Percentiles rank a stretch among this genome's conserved stretches.
Conservation (phyloP, 2,329 filamentous ascomycete genomes). For the Peltaster fructicola region DNA sequence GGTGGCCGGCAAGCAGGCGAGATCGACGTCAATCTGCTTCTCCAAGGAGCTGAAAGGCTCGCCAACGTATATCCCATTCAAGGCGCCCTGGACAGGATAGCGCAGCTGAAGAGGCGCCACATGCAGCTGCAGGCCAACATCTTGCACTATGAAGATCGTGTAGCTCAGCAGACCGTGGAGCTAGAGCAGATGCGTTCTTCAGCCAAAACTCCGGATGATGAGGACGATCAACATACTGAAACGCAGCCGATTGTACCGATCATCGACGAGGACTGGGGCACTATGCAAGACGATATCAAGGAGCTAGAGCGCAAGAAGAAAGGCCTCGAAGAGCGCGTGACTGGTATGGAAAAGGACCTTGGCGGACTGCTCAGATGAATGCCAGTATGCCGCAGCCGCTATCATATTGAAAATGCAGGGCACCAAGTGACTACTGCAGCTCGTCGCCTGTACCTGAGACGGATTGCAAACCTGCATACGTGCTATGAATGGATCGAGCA, state of each 20-base stretch:
- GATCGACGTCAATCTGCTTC: conserved; percentile 68
- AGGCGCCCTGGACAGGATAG: conserved; percentile 61
- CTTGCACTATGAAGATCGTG: conserved; percentile 61
- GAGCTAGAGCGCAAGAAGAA: conserved; percentile 47
- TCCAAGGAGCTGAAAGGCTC: conserved; percentile 77
- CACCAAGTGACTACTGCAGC: neutral
- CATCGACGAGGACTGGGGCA: conserved; percentile 50
- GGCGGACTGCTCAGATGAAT: conserved; percentile 38
- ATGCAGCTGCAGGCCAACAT: conserved; percentile 55
- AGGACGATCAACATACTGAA: conserved; percentile 33
- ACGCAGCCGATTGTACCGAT: conserved; percentile 32
- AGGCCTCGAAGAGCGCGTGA: conserved; percentile 44
- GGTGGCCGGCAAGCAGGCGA: conserved; percentile 40
- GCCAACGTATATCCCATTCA: conserved; percentile 72
- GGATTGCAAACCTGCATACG: too few species aligned
- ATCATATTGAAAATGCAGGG: neutral
- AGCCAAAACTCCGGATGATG: conserved; percentile 12
- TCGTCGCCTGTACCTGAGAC: too few species aligned
- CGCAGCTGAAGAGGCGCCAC: conserved; percentile 52
- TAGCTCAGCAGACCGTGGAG: conserved; percentile 57
- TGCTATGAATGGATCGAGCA: too few species aligned
- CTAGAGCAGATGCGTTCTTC: conserved; percentile 52
- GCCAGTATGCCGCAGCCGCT: neutral
- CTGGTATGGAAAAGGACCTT: conserved; percentile 50
- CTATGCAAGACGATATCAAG: conserved; percentile 51